These are phyloP conservation scores for Tephrocybe rancida DNA, from an alignment of 768 basidiomycete species.

Conservation along the genomic window DNA sequence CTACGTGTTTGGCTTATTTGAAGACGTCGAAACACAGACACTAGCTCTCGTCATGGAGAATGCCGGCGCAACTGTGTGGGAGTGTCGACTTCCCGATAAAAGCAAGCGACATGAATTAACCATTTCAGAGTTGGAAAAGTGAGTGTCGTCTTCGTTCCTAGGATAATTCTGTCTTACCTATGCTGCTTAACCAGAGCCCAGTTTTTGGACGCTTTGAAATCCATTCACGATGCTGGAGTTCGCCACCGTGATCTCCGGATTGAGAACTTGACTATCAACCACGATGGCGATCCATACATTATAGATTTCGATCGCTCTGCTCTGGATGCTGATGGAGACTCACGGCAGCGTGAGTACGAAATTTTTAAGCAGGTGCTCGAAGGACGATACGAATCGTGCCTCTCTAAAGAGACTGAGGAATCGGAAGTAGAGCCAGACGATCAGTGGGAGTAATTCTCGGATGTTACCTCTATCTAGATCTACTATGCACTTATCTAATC, in stretches of 20 bases:
- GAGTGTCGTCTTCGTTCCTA: not conserved
- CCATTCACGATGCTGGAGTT: conserved; percentile 24
- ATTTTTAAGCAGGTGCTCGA: not conserved
- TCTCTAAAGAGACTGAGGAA: not conserved
- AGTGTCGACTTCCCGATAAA: not conserved
- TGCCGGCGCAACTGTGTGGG: not conserved
- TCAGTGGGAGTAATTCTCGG: too few relatives aligned
- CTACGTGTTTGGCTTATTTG: conserved; percentile 14
- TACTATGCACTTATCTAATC: too few relatives aligned
- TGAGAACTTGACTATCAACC: conserved; percentile 22
- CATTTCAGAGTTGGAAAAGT: not conserved
- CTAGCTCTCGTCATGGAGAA: conserved; percentile 19
- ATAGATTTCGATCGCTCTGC: conserved; percentile 26
- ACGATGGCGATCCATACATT: conserved; percentile 16
- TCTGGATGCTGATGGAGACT: not conserved
- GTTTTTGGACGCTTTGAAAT: conserved; percentile 13
- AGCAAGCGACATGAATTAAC: not conserved
- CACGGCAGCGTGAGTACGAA: not conserved
- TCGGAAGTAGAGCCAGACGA: not conserved
- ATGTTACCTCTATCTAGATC: too few relatives aligned
- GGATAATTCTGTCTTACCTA: not conserved
- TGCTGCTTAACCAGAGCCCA: conserved; percentile 2
- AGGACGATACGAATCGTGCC: not conserved
- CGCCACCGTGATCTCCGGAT: conserved; percentile 24
- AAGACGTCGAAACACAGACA: conserved; percentile 12